Conservation (phyloP, 768 basidiomycete genomes). For the Russula emetica region DNA sequence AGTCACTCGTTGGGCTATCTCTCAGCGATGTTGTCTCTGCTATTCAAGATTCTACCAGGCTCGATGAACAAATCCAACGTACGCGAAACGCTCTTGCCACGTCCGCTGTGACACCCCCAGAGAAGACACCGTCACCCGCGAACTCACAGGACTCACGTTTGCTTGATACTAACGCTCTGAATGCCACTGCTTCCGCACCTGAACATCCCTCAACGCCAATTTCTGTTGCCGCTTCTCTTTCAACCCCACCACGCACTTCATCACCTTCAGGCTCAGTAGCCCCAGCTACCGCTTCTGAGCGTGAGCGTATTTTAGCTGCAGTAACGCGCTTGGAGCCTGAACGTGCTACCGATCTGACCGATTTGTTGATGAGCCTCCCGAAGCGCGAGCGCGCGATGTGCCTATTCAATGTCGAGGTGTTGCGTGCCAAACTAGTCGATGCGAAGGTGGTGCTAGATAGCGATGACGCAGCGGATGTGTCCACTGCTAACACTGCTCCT, state of each 20-base stretch:
- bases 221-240: constrained; percentile 68
- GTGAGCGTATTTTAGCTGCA: constrained; percentile 67
- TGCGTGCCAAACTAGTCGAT: constrained; percentile 72
- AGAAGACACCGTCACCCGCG: constrained; percentile 53
- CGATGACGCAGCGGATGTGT: constrained; percentile 51
- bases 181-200: constrained; percentile 81
- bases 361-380: constrained; percentile 77
- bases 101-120: constrained; percentile 41
- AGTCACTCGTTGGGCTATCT: constrained; percentile 64
- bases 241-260: constrained; percentile 78
- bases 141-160: constrained; percentile 67
- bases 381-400: constrained; percentile 90
- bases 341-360: constrained; percentile 62
- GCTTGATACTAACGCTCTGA: constrained; percentile 57
- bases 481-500: constrained; percentile 34
- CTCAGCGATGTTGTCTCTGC: constrained; percentile 73
- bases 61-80: constrained; percentile 58
- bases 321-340: constrained; percentile 59
- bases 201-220: constrained; percentile 86
- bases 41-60: constrained; percentile 64
- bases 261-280: constrained; percentile 65
- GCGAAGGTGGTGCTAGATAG: constrained; percentile 79
- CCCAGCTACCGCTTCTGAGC: constrained; percentile 52
- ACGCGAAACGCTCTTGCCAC: constrained; percentile 30
- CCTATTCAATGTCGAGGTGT: constrained; percentile 79